Evolutionary conservation across 768 basidiomycete species (phyloP).

Genomic region (Lentinula aciculospora): DNA sequence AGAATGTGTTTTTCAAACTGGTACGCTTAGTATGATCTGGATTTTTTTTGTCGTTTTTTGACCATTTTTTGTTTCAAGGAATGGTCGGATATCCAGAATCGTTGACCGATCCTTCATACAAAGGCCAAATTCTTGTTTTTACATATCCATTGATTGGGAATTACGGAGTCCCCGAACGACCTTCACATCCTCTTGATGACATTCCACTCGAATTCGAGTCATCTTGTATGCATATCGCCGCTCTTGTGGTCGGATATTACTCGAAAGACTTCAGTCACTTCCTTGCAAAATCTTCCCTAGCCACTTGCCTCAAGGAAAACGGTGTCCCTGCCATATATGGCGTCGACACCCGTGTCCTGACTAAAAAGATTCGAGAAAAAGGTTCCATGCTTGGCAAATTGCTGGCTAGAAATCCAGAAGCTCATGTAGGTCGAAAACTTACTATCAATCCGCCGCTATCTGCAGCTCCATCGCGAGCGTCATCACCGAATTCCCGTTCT

Average conservation of each 20-base stretch:
- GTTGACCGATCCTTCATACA: constrained; percentile 96
- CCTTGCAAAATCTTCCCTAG: constrained; percentile 82
- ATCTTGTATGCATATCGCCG: constrained; percentile 88
- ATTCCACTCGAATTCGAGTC: constrained; percentile 87
- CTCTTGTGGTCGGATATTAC: constrained; percentile 89
- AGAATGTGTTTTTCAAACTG: constrained; percentile 99
- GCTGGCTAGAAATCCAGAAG: constrained; percentile 54
- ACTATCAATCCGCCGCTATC: constrained; percentile 28
- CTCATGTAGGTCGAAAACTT: constrained; percentile 32
- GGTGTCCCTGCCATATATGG: constrained; percentile 93
- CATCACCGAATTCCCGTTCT: constrained; percentile 46
- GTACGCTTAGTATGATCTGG: constrained; percentile 37
- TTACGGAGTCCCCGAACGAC: constrained; percentile 89
- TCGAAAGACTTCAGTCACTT: constrained; percentile 94
- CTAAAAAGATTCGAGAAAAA: constrained; percentile 93
- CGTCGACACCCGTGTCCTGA: constrained; percentile 93
- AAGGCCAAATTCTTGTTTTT: constrained; percentile 94
- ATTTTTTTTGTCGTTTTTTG: constrained; percentile 3
- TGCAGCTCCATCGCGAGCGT: constrained; percentile 37
- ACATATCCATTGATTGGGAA: constrained; percentile 97
- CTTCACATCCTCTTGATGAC: constrained; percentile 36
- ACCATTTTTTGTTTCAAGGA: constrained; percentile 40
- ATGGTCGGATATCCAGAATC: constrained; percentile 99
- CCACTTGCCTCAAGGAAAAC: constrained; percentile 92
- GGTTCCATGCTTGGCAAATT: constrained; percentile 89